A percentile compares a stretch with the other conserved stretches of the same genome.
Conservation (phyloP, 768 basidiomycete genomes). For the Pleurotus platypus region DNA sequence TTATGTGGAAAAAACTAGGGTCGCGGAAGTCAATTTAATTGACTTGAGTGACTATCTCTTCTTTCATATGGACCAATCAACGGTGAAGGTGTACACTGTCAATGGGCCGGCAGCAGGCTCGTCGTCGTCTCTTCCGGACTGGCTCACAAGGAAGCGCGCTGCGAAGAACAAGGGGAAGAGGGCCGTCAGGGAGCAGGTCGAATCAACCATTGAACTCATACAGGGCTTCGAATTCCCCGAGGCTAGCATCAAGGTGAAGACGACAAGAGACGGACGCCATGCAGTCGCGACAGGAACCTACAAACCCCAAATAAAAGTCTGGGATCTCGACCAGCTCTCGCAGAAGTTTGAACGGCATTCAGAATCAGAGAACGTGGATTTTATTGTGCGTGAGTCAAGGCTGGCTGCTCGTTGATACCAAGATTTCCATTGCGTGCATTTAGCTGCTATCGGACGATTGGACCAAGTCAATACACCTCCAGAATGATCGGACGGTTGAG, state of each 20-base stretch:
- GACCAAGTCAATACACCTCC: constrained; percentile 97
- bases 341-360: constrained; percentile 96
- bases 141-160: constrained; percentile 76
- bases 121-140: constrained; percentile 90
- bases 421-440: background rate
- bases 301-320: constrained; percentile 96
- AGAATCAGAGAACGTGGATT: constrained; percentile 97
- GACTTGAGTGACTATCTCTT: background rate
- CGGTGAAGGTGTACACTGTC: constrained; percentile 89
- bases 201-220: constrained; percentile 86
- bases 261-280: constrained; percentile 89
- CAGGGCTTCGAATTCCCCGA: constrained; percentile 98
- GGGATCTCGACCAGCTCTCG: constrained; percentile 90
- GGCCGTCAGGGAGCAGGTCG: constrained; percentile 64
- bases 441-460: constrained; percentile 96
- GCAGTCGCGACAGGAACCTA: constrained; percentile 94
- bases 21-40: too few relatives aligned
- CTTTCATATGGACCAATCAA: constrained; percentile 1
- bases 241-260: constrained; percentile 87
- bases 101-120: constrained; percentile 88
- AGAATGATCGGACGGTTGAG: constrained; percentile 92
- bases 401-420: background rate
- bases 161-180: constrained; percentile 64
- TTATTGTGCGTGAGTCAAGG: constrained; percentile 75
- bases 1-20: too few relatives aligned